Conservation (phyloP, 1,139 yeast genomes). For the Yamadazyma dendronema region DNA sequence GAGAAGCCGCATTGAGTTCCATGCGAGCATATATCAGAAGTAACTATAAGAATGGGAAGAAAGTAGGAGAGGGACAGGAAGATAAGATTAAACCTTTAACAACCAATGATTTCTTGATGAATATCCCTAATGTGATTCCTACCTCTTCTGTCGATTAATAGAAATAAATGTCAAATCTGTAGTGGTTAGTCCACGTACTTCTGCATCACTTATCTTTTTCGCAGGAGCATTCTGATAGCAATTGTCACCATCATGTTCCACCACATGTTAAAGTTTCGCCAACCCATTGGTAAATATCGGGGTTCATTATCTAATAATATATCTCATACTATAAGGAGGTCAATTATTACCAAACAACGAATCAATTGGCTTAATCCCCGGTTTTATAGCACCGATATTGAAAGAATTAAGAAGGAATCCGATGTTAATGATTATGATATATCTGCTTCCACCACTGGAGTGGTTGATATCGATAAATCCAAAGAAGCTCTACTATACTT, state of each 20-base stretch:
- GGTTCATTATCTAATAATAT: too few species aligned
- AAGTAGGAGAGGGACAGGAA: conserved; percentile 22
- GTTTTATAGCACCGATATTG: conserved; percentile 18
- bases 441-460: conserved; percentile 43
- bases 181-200: too few species aligned
- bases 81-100: conserved; percentile 44
- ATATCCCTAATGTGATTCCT: conserved; percentile 32
- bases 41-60: conserved; percentile 45
- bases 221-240: too few species aligned
- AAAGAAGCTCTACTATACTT: conserved; percentile 38
- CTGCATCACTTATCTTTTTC: too few species aligned
- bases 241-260: too few species aligned
- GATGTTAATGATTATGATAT: conserved; percentile 31
- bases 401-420: conserved; percentile 32
- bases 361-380: neutral
- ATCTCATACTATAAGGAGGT: too few species aligned
- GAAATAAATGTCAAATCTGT: too few species aligned
- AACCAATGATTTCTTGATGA: conserved; percentile 45
- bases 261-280: too few species aligned
- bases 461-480: conserved; percentile 31
- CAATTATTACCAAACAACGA: neutral
- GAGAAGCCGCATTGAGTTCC: conserved; percentile 90
- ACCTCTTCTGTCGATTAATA: conserved; percentile 31
- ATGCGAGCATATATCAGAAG: conserved; percentile 77
- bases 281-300: too few species aligned